Base-by-base conservation (phyloP, 176 grass and related monocot species). In the Poa annua region DNA sequence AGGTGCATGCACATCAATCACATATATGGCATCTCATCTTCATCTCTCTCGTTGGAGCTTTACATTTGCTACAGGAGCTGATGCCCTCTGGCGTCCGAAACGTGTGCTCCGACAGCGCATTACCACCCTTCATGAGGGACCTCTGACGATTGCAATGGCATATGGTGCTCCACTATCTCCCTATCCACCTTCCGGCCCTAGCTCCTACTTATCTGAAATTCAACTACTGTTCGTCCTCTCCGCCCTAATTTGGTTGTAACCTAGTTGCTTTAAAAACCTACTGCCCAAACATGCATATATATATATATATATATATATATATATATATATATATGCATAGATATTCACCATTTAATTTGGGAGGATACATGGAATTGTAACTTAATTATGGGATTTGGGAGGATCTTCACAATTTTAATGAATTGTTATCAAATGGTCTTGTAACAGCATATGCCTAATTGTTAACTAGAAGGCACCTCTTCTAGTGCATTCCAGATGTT, bases 151-250 rank as follows among this genome's bases (percentile, higher is more conserved):
- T 17, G 51, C 51, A 66, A 66, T 5, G 33, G 32, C 63, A 67
- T 67, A 67, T 67, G 64, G 64, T 67, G 64, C 64, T 67, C 48
- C 48, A 49, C 48, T 49, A 49, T 49, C 48, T 4, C 12, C 48
- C 48, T 6, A 15, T 49, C 48, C 48, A 14, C 48, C 48, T 5
- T 4, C 11, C 57, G 12, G 13, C 1, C 57, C 29, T 61, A 61
- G 22, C 57, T 25, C 56, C 56, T 59, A 59, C 56, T 60, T 60
- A 24, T 60, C 56, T 10, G 56, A n/a, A 59, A 19, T 11, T 22
- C n/a, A 24, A 22, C 3, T 59, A 22, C 8, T 12, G 21, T 13
- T 45, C 38, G 38, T 45, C 10, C 44, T 45, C 11, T 45, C 8
- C 62, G 2, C 25, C 63, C 63, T 38, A 19, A 66, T 66, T 64